These are phyloP conservation scores for Oryza brachyantha DNA, from an alignment of 176 grass and related monocot species.

Conservation along the genomic window DNA sequence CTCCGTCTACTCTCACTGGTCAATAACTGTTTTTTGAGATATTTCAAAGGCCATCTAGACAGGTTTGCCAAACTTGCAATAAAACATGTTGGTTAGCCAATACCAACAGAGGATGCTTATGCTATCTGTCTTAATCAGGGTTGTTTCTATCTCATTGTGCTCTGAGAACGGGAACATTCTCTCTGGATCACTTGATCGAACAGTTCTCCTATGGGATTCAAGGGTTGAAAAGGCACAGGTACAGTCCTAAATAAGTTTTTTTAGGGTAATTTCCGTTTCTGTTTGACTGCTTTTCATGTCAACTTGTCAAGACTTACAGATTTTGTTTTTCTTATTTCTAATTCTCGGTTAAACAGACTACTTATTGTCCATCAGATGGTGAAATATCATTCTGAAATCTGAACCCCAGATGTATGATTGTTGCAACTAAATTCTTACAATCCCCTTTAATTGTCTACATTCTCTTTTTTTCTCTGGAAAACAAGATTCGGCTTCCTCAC, in stretches of 20 bases:
- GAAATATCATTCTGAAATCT: conserved; percentile 16
- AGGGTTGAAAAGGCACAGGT: conserved; percentile 94
- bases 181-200: conserved; percentile 93
- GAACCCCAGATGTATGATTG: not conserved
- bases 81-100: conserved; percentile 12
- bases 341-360: not conserved
- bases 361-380: not conserved
- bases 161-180: conserved; percentile 77
- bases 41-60: conserved; percentile 99
- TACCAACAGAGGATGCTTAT: conserved; percentile 14
- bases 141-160: conserved; percentile 84
- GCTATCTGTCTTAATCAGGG: conserved; percentile 46
- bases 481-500: not conserved
- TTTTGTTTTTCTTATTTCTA: conserved; percentile 9
- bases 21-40: conserved; percentile 93
- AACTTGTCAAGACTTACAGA: not conserved
- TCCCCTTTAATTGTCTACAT: not conserved
- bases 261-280: not conserved
- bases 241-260: not conserved
- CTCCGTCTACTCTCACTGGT: conserved; percentile 83
- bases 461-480: not conserved
- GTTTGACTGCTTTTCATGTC: not conserved
- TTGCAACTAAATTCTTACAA: conserved; percentile 3
- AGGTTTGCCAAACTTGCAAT: conserved; percentile 44
- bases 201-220: conserved; percentile 85